Evolutionary conservation across 768 basidiomycete genomes (phyloP).

Genomic region (Calocera cornea): DNA sequence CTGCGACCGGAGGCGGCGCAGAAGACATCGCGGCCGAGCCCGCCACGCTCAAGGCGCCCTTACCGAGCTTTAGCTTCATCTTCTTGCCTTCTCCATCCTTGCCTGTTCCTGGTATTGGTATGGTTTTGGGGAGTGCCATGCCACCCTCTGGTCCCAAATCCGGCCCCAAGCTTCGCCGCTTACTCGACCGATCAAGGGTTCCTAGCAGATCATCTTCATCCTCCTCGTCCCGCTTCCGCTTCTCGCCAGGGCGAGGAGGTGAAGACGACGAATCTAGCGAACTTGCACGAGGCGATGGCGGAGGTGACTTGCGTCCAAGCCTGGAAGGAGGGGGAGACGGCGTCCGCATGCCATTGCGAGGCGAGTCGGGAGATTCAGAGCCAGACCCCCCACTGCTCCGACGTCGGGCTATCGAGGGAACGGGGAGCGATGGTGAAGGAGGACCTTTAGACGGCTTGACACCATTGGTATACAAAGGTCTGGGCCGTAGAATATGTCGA

Average conservation of each 20-base stretch:
- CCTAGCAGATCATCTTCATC: slow-evolving; percentile 40
- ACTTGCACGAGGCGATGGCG: slow-evolving; percentile 15
- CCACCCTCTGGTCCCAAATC: not conserved
- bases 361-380: slow-evolving; percentile 5
- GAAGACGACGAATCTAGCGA: slow-evolving; percentile 27
- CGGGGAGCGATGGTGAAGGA: slow-evolving; percentile 11
- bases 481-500: slow-evolving; percentile 3
- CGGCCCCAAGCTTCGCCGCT: slow-evolving; percentile 11
- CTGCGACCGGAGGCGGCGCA: not conserved
- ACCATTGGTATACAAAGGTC: slow-evolving; percentile 4
- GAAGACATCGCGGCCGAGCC: not conserved
- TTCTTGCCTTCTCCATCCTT: slow-evolving; percentile 14
- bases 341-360: not conserved
- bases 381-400: not conserved
- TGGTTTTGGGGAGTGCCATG: slow-evolving; percentile 8
- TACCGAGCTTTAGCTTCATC: slow-evolving; percentile 20
- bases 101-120: slow-evolving; percentile 7
- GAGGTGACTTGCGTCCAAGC: slow-evolving; percentile 20
- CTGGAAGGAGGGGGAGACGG: slow-evolving; percentile 25
- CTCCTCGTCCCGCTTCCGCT: slow-evolving; percentile 50
- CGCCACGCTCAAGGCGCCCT: not conserved
- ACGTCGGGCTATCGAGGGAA: slow-evolving; percentile 5
- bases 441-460: slow-evolving; percentile 16
- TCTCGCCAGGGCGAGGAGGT: slow-evolving; percentile 46
- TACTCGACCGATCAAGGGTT: slow-evolving; percentile 11